Base-by-base conservation (phyloP, 1,284 basidiomycete genomes). In the Jaminaea rosea region DNA sequence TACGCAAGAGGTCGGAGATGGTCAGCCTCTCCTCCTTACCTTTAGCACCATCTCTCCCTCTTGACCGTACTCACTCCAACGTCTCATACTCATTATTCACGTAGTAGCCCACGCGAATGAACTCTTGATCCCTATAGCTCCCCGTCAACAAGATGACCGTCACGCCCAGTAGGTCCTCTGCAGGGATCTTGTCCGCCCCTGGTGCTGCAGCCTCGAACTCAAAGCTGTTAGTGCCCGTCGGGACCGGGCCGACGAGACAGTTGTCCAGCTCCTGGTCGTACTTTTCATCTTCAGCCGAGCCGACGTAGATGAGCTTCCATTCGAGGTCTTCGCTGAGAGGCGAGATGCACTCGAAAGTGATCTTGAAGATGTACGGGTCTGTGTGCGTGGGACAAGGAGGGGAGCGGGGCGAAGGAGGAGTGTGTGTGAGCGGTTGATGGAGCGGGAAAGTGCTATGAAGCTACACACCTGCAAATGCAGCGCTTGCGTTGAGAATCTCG, bases 71-170 rank as follows among this genome's bases (percentile, higher is more conserved):
- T n/a, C n/a, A 83, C 76, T 88, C 88, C 58, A 92, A 87, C 60
- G 86, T 86, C 74, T 96, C 91, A 74, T 97, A 97, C 73, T 96
- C 92, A 45, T 92, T 97, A 74, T 97, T 94, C 76, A 98, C 94
- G 75, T 99, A 99, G 77, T 99, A 98, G 4, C 94, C 93, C 19
- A 99, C 92, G 36, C 93, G 83, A 32, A 99, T 93, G 75, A 99
- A 99, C 75, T 98, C 93, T 69, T 94, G 90, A 49, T 93, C 91
- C 28, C 74, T 64, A 76, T 93, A 87, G 49, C 87, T 83, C 47
- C 87, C 86, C n/a, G 90, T 89, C 60, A 91, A 80, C 68, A 93
- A 88, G 67, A 93, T 83, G 2, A 90, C 89, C 0, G 89, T 87
- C 13, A 93, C 88, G 34, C 90, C 89, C 1, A 93, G 80, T 13